Base-by-base conservation (phyloP, 768 basidiomycete species). In the Leccinum variicolor region DNA sequence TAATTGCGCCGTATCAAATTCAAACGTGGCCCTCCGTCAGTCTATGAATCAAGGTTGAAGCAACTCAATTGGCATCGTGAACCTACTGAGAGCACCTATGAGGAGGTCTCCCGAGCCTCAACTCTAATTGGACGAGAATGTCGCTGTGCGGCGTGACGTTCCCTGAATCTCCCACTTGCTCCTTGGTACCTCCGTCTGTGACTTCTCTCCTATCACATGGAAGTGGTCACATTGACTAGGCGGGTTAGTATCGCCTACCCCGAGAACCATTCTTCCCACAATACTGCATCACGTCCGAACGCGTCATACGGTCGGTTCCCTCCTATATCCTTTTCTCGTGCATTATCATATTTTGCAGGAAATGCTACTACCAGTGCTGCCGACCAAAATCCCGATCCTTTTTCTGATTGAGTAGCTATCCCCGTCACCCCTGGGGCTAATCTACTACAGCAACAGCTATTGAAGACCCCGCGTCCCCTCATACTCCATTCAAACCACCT, bases 401-500 rank as follows among this genome's bases (percentile, higher is more conserved):
- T 58, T 46, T 21, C 26, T 34, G 64, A 66, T 19, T 51, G 62
- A 10, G 53, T 36, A 11, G 47, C 36, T 25, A 25, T 54, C 1
- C 33, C 60, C 23, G 48, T 28, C 26, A 41, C 56, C 28, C 28
- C 9, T 29, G n/a, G n/a, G n/a, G n/a, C n/a, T n/a, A n/a, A n/a
- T 3, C 25, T 3, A 11, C 39, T 14, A 47, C 53, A 21, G 15
- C 49, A 45, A 34, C 33, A 6, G 15, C 43, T 17, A 29, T 19
- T 1, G 31, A 56, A 2, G 53, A 57, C 39, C 50, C 54, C 3
- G n/a, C 34, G 13, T 52, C 56, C 10, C 43, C 64, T 33, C 17
- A 56, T n/a, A 34, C 48, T 17, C 48, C 61, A 10, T 59, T 52
- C 5, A 63, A 60, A 53, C 66, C 66, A 33, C 84, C 83, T 15